phyloP scores from a whole-genome alignment of 179 eudicot genomes.

The Sideroxylon spinosum region DNA sequence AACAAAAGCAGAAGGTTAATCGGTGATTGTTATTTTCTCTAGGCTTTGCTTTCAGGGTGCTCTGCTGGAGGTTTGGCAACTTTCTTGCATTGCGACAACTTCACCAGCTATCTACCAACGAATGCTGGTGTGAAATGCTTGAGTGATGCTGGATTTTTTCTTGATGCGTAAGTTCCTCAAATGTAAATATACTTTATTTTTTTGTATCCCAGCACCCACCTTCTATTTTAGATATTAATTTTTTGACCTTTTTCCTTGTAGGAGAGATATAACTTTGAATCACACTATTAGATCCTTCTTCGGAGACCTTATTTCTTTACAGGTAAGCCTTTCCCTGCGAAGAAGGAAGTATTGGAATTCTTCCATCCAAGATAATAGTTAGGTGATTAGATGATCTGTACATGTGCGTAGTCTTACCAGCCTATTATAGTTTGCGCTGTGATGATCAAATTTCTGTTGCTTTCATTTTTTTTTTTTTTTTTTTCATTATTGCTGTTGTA shows the following conservation, averaged over 20 bases:
- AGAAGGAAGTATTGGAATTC: neutral
- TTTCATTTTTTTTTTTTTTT: constrained; percentile 13
- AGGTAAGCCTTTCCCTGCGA: constrained; percentile 36
- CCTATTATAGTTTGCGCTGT: neutral
- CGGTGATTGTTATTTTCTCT: constrained; percentile 4
- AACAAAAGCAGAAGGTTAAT: neutral
- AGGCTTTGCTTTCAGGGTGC: constrained; percentile 94
- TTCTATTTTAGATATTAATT: neutral
- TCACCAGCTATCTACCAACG: constrained; percentile 59
- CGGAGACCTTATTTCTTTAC: constrained; percentile 50
- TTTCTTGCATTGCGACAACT: constrained; percentile 77
- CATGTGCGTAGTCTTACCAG: neutral
- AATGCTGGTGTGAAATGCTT: constrained; percentile 75
- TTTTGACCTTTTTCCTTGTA: constrained; percentile 35
- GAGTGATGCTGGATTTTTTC: constrained; percentile 91
- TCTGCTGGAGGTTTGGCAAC: constrained; percentile 94
- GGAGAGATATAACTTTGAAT: constrained; percentile 55
- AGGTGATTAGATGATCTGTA: neutral
- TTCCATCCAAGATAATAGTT: neutral
- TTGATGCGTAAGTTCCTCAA: constrained; percentile 50
- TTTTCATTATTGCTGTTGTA: neutral
- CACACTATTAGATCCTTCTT: constrained; percentile 54
- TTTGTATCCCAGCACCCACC: neutral
- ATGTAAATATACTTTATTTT: neutral
- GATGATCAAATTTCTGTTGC: neutral